Evolutionary conservation across 2,329 filamentous ascomycete species (phyloP).

Genomic region (Aureobasidium subglaciale): DNA sequence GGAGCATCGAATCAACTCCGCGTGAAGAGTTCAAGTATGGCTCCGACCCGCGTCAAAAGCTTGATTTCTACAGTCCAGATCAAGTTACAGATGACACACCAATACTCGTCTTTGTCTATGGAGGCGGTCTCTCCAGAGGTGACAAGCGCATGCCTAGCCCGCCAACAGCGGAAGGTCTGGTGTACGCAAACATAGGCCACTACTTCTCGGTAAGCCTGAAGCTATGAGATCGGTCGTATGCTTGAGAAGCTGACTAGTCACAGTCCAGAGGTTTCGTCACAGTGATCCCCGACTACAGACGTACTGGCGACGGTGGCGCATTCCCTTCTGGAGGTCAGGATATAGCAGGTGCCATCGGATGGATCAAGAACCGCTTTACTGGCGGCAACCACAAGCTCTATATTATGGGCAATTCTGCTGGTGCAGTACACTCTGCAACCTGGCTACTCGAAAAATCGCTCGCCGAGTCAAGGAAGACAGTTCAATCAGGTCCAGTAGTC

Average conservation of each 20-base stretch:
- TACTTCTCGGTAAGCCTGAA: slow-evolving; percentile 1
- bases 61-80: slow-evolving; percentile 33
- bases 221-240: no score
- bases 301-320: slow-evolving; percentile 33
- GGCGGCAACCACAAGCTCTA: slow-evolving; percentile 28
- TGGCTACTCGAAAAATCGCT: slow-evolving; percentile 29
- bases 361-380: slow-evolving; percentile 24
- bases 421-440: slow-evolving; percentile 33
- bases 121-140: slow-evolving; percentile 30
- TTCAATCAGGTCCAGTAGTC: slow-evolving; percentile 16
- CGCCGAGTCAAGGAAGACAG: slow-evolving; percentile 18
- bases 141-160: slow-evolving; percentile 25
- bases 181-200: slow-evolving; percentile 32
- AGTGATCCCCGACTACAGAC: slow-evolving; percentile 34
- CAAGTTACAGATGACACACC: slow-evolving; percentile 20
- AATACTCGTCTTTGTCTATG: slow-evolving; percentile 28
- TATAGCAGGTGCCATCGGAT: slow-evolving; percentile 30
- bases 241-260: not conserved
- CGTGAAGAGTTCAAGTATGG: slow-evolving; percentile 31
- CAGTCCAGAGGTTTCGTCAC: slow-evolving; percentile 20
- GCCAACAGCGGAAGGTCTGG: slow-evolving; percentile 21
- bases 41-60: slow-evolving; percentile 29
- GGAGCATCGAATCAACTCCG: slow-evolving; percentile 20
- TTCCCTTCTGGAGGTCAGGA: slow-evolving; percentile 39
- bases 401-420: slow-evolving; percentile 37